Evolutionary conservation across 2,329 filamentous ascomycete genomes (phyloP).

Genomic region (Penicillium italicum): DNA sequence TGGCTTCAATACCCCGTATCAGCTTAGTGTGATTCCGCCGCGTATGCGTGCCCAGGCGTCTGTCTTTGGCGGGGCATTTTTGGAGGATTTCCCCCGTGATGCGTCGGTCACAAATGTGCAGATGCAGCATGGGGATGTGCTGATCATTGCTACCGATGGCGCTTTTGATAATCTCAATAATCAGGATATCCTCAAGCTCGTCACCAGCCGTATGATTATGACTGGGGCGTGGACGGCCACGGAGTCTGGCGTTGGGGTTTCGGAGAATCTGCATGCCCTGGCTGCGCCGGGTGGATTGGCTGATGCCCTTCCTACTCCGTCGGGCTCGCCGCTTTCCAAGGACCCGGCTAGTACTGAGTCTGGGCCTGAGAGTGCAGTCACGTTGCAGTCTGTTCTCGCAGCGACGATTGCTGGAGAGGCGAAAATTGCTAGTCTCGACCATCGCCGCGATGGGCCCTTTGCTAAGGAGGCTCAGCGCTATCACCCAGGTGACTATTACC

Average conservation of each 20-base stretch:
- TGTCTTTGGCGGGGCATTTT: slow-evolving; percentile 75
- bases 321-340: slow-evolving; percentile 7
- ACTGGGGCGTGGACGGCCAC: slow-evolving; percentile 70
- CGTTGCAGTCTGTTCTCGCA: slow-evolving; percentile 74
- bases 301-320: slow-evolving; percentile 18
- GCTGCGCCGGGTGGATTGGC: slow-evolving; percentile 49
- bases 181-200: slow-evolving; percentile 78
- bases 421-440: slow-evolving; percentile 78
- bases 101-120: slow-evolving; percentile 73
- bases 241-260: slow-evolving; percentile 60
- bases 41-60: slow-evolving; percentile 74
- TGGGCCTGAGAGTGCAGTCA: slow-evolving; percentile 37
- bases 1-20: slow-evolving; percentile 95
- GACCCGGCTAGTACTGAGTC: slow-evolving; percentile 10
- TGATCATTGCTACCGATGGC: slow-evolving; percentile 92
- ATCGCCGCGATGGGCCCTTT: slow-evolving; percentile 82
- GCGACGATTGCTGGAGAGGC: slow-evolving; percentile 75
- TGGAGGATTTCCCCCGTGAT: slow-evolving; percentile 80
- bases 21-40: slow-evolving; percentile 82
- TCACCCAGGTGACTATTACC: slow-evolving; percentile 81
- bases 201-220: slow-evolving; percentile 71
- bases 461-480: slow-evolving; percentile 88
- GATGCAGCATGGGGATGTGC: slow-evolving; percentile 83
- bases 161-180: slow-evolving; percentile 94
- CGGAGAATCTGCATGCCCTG: slow-evolving; percentile 55